Conservation (phyloP, 306 rosid genomes). For the Cucurbita maxima region DNA sequence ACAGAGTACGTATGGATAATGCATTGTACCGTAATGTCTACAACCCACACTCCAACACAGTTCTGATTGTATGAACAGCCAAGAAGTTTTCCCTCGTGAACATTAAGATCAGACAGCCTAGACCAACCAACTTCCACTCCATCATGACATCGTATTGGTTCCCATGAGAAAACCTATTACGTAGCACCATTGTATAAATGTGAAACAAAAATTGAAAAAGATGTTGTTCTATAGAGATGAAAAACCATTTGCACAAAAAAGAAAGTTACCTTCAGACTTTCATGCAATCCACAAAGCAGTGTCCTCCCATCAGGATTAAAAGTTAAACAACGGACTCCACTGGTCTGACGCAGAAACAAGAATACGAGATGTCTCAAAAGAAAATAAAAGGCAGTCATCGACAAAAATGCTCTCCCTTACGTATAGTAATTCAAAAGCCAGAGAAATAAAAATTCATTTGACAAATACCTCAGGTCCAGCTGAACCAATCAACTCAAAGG, state of each 20-base stretch:
- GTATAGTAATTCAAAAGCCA: conserved; percentile 5
- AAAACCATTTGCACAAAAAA: conserved; percentile 1
- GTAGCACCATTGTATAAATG: conserved; percentile 3
- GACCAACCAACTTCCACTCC: conserved; percentile 97
- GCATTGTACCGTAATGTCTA: conserved; percentile 75
- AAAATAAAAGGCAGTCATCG: neutral
- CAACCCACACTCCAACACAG: conserved; percentile 99
- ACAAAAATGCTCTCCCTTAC: neutral
- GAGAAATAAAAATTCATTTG: conserved; percentile 11
- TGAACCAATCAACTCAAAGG: conserved; percentile 98
- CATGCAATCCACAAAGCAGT: conserved; percentile 89
- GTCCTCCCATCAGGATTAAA: conserved; percentile 96
- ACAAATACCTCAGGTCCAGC: conserved; percentile 87
- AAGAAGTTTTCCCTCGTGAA: conserved; percentile 97
- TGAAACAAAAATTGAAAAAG: neutral
- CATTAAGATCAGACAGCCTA: conserved; percentile 82
- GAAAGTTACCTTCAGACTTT: conserved; percentile 68
- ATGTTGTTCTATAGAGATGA: neutral
- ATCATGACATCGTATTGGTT: conserved; percentile 86
- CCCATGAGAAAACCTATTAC: conserved; percentile 86
- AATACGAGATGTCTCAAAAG: neutral
- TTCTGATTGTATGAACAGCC: conserved; percentile 97
- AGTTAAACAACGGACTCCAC: conserved; percentile 87
- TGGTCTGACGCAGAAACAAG: conserved; percentile 38
- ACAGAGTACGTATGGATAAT: neutral